Conservation (phyloP, 2,329 filamentous ascomycete species). For the Monosporascus sp. region DNA sequence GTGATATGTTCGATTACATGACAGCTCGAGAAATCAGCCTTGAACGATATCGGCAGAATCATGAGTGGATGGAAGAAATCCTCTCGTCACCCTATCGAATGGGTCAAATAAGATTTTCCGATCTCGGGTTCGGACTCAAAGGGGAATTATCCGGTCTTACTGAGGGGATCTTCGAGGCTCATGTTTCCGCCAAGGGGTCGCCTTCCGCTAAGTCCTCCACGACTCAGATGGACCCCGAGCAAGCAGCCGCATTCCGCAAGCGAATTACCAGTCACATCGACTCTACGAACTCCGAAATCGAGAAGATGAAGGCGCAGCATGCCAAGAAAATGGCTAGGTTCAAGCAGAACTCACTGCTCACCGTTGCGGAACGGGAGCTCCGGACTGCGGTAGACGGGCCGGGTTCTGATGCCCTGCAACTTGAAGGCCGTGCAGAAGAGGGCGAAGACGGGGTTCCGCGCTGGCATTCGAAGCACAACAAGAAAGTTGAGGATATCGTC, state of each 20-base stretch:
- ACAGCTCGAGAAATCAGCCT: constrained; percentile 86
- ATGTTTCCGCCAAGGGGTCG: constrained; percentile 40
- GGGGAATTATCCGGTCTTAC: constrained; percentile 80
- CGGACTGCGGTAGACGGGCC: constrained; percentile 58
- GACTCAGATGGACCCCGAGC: constrained; percentile 65
- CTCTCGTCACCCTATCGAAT: constrained; percentile 85
- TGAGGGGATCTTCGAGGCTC: constrained; percentile 73
- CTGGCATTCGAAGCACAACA: constrained; percentile 37
- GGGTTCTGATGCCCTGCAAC: constrained; percentile 56
- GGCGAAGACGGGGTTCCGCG: constrained; percentile 41
- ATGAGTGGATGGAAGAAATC: constrained; percentile 99
- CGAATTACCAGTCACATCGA: constrained; percentile 68
- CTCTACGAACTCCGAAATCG: constrained; percentile 74
- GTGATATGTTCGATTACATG: constrained; percentile 84
- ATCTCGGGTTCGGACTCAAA: constrained; percentile 78
- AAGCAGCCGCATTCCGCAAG: constrained; percentile 78
- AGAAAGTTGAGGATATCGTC: constrained; percentile 67
- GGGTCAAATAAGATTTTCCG: constrained; percentile 77
- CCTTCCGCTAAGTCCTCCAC: constrained; percentile 54
- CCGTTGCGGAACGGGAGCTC: constrained; percentile 70
- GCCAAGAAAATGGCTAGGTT: constrained; percentile 69
- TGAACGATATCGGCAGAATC: constrained; percentile 85
- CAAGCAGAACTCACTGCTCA: constrained; percentile 63
- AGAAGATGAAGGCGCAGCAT: constrained; percentile 77
- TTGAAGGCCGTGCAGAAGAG: constrained; percentile 53